Evolutionary conservation across 768 basidiomycete species (phyloP).

Genomic region (Butyriboletus loyo): DNA sequence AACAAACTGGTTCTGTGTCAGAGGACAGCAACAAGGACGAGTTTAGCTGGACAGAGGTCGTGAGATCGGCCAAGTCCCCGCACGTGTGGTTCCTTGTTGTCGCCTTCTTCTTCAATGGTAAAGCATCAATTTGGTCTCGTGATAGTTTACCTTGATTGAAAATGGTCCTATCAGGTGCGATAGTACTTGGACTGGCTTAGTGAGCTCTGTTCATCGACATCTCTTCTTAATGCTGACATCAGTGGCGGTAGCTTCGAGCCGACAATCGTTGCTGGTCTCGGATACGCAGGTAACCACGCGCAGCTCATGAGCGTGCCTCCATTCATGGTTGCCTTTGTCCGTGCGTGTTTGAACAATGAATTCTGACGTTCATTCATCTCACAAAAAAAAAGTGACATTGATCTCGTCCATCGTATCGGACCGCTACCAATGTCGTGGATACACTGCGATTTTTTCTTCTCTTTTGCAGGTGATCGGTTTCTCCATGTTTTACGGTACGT

Average conservation of each 20-base stretch:
- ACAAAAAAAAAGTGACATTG: constrained; percentile 31
- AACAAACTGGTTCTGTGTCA: constrained; percentile 31
- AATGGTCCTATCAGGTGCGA: constrained; percentile 12
- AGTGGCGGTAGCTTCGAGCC: constrained; percentile 57
- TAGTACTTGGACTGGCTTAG: constrained; percentile 20
- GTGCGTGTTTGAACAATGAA: constrained; percentile 29
- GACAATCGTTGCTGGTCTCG: constrained; percentile 63
- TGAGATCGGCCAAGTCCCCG: constrained; percentile 44
- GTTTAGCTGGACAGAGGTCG: constrained; percentile 59
- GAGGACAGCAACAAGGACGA: constrained; percentile 41
- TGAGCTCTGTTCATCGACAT: constrained; percentile 7
- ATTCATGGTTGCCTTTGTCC: constrained; percentile 45
- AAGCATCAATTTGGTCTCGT: constrained; percentile 6
- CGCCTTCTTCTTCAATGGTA: constrained; percentile 53
- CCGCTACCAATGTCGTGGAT: constrained; percentile 48
- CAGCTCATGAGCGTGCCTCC: constrained; percentile 59
- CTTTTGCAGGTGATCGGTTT: constrained; percentile 50
- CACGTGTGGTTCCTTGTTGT: constrained; percentile 54
- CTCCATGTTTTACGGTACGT: constrained; percentile 50
- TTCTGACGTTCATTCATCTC: neutral
- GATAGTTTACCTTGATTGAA: neutral
- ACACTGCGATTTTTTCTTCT: constrained; percentile 42
- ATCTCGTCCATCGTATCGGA: constrained; percentile 51
- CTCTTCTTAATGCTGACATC: constrained; percentile 36
- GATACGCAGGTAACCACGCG: constrained; percentile 49